Percentiles rank a stretch among this genome's conserved stretches.
phyloP scores from a whole-genome alignment of 768 basidiomycete genomes.

The Postia placenta region DNA sequence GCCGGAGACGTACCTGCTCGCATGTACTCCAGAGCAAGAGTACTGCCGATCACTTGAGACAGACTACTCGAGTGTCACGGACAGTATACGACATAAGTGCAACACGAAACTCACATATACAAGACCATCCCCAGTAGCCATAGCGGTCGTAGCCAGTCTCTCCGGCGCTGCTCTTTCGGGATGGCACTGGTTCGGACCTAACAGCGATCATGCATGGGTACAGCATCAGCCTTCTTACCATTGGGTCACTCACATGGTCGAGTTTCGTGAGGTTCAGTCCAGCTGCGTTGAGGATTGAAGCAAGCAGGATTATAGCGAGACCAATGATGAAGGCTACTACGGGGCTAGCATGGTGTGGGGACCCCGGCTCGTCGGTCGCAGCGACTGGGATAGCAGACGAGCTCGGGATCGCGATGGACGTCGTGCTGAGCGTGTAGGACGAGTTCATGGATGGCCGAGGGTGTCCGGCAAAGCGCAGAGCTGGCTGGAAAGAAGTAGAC shows the following conservation, averaged over 20 bases:
- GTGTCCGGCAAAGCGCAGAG: not conserved
- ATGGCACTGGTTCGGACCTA: slow-evolving; percentile 69
- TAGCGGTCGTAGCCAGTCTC: slow-evolving; percentile 77
- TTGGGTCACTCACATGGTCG: slow-evolving; percentile 62
- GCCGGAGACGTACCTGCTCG: slow-evolving; percentile 54
- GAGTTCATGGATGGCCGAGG: not conserved
- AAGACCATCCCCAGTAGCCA: slow-evolving; percentile 91
- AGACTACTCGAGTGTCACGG: slow-evolving; percentile 46
- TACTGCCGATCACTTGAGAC: slow-evolving; percentile 84
- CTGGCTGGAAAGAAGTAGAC: not conserved
- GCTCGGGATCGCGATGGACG: slow-evolving; percentile 1
- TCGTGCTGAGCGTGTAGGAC: not conserved
- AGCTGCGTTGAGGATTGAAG: slow-evolving; percentile 83
- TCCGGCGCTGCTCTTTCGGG: slow-evolving; percentile 67
- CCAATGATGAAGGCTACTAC: slow-evolving; percentile 79
- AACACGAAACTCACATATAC: slow-evolving; percentile 65
- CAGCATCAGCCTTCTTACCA: no score
- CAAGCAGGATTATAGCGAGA: slow-evolving; percentile 75
- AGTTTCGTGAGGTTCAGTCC: slow-evolving; percentile 95
- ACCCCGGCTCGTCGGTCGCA: slow-evolving; percentile 14
- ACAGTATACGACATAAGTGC: not conserved
- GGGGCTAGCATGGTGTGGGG: slow-evolving; percentile 43
- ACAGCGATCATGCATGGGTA: not conserved
- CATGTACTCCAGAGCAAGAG: slow-evolving; percentile 83
- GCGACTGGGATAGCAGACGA: not conserved